phyloP scores from a whole-genome alignment of 805 yeast species.

The Kuraishia molischiana region DNA sequence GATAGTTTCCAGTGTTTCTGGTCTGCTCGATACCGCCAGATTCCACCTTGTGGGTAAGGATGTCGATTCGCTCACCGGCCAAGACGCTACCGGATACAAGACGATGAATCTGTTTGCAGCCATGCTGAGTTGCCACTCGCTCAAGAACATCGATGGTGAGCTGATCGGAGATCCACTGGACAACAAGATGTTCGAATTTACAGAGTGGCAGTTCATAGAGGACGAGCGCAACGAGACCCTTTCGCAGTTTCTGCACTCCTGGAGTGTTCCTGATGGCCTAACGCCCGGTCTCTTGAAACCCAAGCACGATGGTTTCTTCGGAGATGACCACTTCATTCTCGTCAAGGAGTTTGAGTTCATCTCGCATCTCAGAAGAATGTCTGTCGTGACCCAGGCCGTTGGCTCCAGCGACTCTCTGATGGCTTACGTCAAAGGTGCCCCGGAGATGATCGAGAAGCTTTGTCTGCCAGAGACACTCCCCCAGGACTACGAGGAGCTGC shows the following conservation, averaged over 20 bases:
- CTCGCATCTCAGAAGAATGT: slow-evolving; percentile 82
- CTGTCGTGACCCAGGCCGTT: slow-evolving; percentile 51
- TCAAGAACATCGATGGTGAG: slow-evolving; percentile 69
- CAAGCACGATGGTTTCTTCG: slow-evolving; percentile 19
- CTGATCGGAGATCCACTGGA: slow-evolving; percentile 92
- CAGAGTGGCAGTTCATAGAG: slow-evolving; percentile 69
- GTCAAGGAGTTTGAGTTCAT: slow-evolving; percentile 68
- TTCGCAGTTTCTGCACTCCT: slow-evolving; percentile 11
- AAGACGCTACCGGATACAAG: slow-evolving; percentile 9
- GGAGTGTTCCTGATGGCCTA: slow-evolving; percentile 26
- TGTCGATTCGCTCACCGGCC: not conserved
- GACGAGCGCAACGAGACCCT: slow-evolving; percentile 33
- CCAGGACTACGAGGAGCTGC: slow-evolving; percentile 54
- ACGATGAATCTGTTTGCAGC: slow-evolving; percentile 26
- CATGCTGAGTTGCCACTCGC: slow-evolving; percentile 80
- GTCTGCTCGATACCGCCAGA: slow-evolving; percentile 28
- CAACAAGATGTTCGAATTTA: slow-evolving; percentile 85
- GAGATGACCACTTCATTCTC: slow-evolving; percentile 24
- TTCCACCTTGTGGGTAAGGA: slow-evolving; percentile 15
- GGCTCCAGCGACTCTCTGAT: slow-evolving; percentile 11
- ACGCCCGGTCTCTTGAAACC: slow-evolving; percentile 45
- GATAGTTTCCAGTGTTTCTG: slow-evolving; percentile 25
- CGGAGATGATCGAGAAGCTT: slow-evolving; percentile 79
- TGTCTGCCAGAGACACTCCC: slow-evolving; percentile 73
- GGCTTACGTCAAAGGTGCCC: slow-evolving; percentile 90